Evolutionary conservation across 1,139 yeast species (phyloP).

Genomic region (Lizanozyma gosingica): DNA sequence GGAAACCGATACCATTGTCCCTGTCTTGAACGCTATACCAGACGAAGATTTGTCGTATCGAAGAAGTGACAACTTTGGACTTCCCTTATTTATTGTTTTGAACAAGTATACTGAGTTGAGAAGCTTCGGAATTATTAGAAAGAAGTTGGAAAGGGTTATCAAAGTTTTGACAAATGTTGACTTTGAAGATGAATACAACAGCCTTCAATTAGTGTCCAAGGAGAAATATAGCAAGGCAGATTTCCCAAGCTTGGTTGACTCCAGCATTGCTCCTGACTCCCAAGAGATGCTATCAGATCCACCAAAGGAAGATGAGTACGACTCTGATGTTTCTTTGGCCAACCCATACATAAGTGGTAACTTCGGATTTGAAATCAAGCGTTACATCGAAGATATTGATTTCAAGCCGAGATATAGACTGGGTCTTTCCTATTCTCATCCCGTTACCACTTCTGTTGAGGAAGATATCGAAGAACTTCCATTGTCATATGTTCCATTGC

Average conservation of each 20-base stretch:
- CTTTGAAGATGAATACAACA: constrained; percentile 13
- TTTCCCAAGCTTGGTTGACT: constrained; percentile 1
- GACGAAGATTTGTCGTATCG: constrained; percentile 34
- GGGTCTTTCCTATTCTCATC: neutral
- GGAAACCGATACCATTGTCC: constrained; percentile 46
- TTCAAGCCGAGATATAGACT: neutral
- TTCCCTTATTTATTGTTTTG: constrained; percentile 66
- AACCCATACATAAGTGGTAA: constrained; percentile 43
- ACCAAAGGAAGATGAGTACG: constrained; percentile 22
- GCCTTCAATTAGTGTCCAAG: neutral
- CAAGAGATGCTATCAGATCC: constrained; percentile 7
- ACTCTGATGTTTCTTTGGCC: constrained; percentile 43
- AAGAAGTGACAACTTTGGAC: constrained; percentile 42
- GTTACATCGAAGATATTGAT: constrained; percentile 11
- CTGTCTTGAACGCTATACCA: constrained; percentile 52
- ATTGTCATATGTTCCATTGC: neutral
- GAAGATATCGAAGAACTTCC: neutral
- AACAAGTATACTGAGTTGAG: constrained; percentile 27
- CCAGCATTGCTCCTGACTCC: neutral
- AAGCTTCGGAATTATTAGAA: constrained; percentile 45
- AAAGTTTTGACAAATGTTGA: constrained; percentile 19
- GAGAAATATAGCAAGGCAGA: constrained; percentile 3
- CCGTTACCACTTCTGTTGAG: neutral
- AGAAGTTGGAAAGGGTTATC: constrained; percentile 40
- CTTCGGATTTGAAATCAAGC: constrained; percentile 42